Evolutionary conservation across 805 yeast species (phyloP), one percentile per base, ranked within the genome.

Genomic region (Suhomyces prunicola): DNA sequence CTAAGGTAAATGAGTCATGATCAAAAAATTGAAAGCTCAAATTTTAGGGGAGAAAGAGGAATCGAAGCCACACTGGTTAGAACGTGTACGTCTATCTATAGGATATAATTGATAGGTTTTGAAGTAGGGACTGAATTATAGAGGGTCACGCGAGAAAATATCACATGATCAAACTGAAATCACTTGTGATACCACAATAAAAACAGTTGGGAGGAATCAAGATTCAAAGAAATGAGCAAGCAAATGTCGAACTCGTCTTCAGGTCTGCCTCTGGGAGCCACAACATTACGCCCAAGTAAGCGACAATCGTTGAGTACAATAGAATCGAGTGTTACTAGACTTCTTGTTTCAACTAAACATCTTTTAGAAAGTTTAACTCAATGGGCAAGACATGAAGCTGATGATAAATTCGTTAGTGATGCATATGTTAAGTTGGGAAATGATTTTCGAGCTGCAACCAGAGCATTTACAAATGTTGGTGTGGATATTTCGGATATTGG

Each of bases 351-450:
- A 0, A 91, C 98, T 0, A 93, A 93, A 62, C 91, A 89, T 53
- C 75, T 93, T 10, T 74, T 94, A n/a, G 96, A 90, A 61, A 80
- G 89, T 15, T 73, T 94, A 49, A 90, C 96, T 0, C 89, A 84
- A 55, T 94, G 99, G 99, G 92, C 98, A 1, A 78, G 83, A 55
- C 83, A 82, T 22, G 78, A 81, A n/a, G 91, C 90, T 5, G 79
- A 86, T 23, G 98, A 92, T 46, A 82, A 82, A 52, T 89, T 83
- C 57, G 97, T 94, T 2, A 90, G 97, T 2, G 90, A 91, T 61
- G 88, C 91, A 3, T 94, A 90, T 67, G 99, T 94, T 13, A 86
- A 84, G 58, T 79, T 94, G 27, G 99, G 99, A 0, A 94, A 92
- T 64, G 97, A 93, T 68, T 94, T 91, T 76, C 85, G 93, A 60